Evolutionary conservation across 371 early-diverging fungal genomes (phyloP).

Genomic region (Mortierella sp.): DNA sequence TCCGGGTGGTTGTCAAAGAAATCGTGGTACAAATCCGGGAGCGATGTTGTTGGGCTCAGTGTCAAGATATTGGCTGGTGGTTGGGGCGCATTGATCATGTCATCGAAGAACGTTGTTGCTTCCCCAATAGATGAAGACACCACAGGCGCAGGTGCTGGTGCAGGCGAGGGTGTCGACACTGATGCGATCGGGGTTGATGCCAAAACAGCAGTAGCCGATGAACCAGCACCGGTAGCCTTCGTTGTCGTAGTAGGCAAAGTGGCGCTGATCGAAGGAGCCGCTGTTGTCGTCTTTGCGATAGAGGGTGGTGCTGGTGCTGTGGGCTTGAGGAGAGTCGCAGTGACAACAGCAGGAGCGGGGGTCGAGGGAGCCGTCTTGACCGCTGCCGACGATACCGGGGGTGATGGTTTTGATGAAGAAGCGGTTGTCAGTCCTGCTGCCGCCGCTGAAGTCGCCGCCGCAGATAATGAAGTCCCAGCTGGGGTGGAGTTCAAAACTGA

Average conservation of each 20-base stretch:
- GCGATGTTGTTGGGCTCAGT: constrained; percentile 44
- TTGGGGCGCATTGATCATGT: constrained; percentile 57
- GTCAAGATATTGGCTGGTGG: constrained; percentile 52
- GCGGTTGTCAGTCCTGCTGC: background rate
- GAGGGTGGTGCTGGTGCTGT: background rate
- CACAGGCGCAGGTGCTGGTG: constrained; percentile 3
- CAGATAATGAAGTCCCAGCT: background rate
- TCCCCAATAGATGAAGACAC: constrained; percentile 15
- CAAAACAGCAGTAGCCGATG: background rate
- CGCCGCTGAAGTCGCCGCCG: background rate
- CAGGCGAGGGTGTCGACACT: background rate
- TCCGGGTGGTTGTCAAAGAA: constrained; percentile 57
- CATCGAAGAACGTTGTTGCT: constrained; percentile 58
- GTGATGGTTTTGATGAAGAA: background rate
- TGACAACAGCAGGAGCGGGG: background rate
- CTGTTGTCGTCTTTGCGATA: background rate
- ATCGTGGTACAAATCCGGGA: constrained; percentile 58
- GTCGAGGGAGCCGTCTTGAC: background rate
- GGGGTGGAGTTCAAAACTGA: constrained; percentile 5
- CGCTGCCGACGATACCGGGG: constrained; percentile 1
- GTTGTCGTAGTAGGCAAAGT: background rate
- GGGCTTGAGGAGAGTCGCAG: background rate
- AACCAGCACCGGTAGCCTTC: background rate
- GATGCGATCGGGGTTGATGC: background rate
- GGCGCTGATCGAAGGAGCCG: background rate